Evolutionary conservation across 371 early-diverging fungal genomes (phyloP).

Genomic region (Funneliformis caledonium): DNA sequence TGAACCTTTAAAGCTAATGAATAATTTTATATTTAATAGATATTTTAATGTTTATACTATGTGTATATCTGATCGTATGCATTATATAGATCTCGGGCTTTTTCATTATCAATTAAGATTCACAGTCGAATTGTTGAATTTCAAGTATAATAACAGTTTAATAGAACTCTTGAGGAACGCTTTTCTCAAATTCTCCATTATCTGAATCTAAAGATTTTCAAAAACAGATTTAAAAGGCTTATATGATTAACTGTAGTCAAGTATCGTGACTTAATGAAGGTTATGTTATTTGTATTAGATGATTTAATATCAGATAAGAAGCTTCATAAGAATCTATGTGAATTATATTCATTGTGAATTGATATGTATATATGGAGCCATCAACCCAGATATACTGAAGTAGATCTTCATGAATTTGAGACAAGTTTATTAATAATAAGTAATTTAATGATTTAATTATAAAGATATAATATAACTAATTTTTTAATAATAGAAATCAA

Average conservation of each 20-base stretch:
- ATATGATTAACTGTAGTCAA: background rate
- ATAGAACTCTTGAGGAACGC: background rate
- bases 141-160: background rate
- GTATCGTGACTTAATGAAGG: background rate
- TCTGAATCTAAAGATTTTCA: too few relatives aligned
- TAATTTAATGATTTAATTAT: background rate
- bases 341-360: background rate
- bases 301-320: background rate
- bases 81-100: background rate
- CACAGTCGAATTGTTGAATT: background rate
- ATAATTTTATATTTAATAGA: too few relatives aligned
- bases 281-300: background rate
- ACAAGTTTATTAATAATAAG: background rate
- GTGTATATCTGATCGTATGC: background rate
- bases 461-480: too few relatives aligned
- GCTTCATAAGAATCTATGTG: background rate
- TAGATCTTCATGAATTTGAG: background rate
- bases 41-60: too few relatives aligned
- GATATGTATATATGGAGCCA: background rate
- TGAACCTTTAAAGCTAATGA: too few relatives aligned
- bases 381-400: background rate
- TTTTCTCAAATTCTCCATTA: background rate
- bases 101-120: background rate
- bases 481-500: background rate
- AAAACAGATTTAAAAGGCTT: background rate